These are phyloP conservation scores for Colletotrichum noveboracense DNA, from an alignment of 2,329 filamentous ascomycete genomes.

Conservation along the genomic window DNA sequence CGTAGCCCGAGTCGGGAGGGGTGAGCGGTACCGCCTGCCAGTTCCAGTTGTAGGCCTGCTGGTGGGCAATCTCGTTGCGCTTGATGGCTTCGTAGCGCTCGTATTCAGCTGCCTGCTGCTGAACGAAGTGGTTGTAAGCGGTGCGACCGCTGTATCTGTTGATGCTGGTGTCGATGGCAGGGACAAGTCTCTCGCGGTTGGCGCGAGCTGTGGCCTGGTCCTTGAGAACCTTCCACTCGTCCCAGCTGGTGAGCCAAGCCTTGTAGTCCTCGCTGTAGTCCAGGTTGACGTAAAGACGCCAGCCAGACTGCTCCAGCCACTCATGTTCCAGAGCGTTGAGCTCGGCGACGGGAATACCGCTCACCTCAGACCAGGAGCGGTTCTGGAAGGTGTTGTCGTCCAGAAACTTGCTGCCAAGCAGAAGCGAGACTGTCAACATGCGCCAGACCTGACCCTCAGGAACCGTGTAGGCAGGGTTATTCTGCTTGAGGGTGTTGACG, in stretches of 20 bases:
- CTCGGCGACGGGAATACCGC: slow-evolving; percentile 83
- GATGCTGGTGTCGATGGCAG: slow-evolving; percentile 30
- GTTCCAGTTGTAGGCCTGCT: slow-evolving; percentile 38
- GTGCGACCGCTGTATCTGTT: slow-evolving; percentile 38
- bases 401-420: slow-evolving; percentile 93
- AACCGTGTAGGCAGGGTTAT: slow-evolving; percentile 56
- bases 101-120: slow-evolving; percentile 61
- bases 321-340: slow-evolving; percentile 87
- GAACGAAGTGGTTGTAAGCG: slow-evolving; percentile 52
- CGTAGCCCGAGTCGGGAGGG: slow-evolving; percentile 66
- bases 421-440: slow-evolving; percentile 82
- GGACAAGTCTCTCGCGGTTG: slow-evolving; percentile 54
- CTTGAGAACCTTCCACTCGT: slow-evolving; percentile 61
- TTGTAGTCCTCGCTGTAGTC: slow-evolving; percentile 75
- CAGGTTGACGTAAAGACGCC: slow-evolving; percentile 86
- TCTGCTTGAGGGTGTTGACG: slow-evolving; percentile 73
- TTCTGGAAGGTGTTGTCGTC: slow-evolving; percentile 99
- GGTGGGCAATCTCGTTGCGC: slow-evolving; percentile 36
- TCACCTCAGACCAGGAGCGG: slow-evolving; percentile 94
- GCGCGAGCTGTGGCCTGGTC: slow-evolving; percentile 45
- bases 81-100: slow-evolving; percentile 54
- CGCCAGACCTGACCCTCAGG: slow-evolving; percentile 81
- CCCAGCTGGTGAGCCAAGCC: slow-evolving; percentile 67
- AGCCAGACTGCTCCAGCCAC: slow-evolving; percentile 84
- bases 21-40: slow-evolving; percentile 52